Evolutionary conservation across 2,329 filamentous ascomycete genomes (phyloP).

Genomic region (Fusarium pseudograminearum): DNA sequence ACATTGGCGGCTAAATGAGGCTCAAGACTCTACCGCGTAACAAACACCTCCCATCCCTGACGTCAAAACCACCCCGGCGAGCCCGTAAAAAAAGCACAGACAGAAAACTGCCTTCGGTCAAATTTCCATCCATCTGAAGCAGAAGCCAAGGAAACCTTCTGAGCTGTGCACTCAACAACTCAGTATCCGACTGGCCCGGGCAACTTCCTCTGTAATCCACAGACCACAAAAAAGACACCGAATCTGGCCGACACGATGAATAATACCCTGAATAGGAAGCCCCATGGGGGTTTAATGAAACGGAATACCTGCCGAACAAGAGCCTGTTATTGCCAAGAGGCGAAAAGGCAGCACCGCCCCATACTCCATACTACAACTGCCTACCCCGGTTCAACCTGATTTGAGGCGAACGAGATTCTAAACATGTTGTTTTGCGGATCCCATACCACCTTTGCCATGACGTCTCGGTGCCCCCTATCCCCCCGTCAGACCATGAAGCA

Average conservation of each 20-base stretch:
- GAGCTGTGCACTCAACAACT: slow-evolving; percentile 3
- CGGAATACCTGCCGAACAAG: too few relatives aligned
- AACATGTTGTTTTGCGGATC: neutral
- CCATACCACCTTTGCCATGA: slow-evolving; percentile 8
- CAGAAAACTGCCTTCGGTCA: slow-evolving; percentile 15
- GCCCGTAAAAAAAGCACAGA: slow-evolving; percentile 26
- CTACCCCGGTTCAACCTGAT: slow-evolving; percentile 14
- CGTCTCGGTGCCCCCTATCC: slow-evolving; percentile 12
- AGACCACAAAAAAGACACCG: neutral
- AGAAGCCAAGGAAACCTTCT: slow-evolving; percentile 16
- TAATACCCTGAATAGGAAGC: slow-evolving; percentile 1
- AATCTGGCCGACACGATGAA: slow-evolving; percentile 13
- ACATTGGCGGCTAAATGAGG: slow-evolving; percentile 31
- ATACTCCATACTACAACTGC: neutral
- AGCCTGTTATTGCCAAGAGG: neutral
- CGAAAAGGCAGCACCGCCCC: slow-evolving; percentile 4
- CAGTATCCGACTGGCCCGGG: slow-evolving; percentile 30
- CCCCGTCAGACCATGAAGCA: slow-evolving; percentile 14
- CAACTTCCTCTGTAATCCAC: neutral
- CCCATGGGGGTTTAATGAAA: slow-evolving; percentile 22
- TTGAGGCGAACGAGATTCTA: slow-evolving; percentile 13
- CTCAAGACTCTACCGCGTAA: slow-evolving; percentile 12
- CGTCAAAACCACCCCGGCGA: slow-evolving; percentile 30
- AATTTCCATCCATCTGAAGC: slow-evolving; percentile 20
- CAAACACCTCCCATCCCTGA: slow-evolving; percentile 14